Percentiles rank a stretch among this genome's conserved stretches.
phyloP scores from a whole-genome alignment of 2,329 filamentous ascomycete genomes.

The Rhinocladiella mackenziei region DNA sequence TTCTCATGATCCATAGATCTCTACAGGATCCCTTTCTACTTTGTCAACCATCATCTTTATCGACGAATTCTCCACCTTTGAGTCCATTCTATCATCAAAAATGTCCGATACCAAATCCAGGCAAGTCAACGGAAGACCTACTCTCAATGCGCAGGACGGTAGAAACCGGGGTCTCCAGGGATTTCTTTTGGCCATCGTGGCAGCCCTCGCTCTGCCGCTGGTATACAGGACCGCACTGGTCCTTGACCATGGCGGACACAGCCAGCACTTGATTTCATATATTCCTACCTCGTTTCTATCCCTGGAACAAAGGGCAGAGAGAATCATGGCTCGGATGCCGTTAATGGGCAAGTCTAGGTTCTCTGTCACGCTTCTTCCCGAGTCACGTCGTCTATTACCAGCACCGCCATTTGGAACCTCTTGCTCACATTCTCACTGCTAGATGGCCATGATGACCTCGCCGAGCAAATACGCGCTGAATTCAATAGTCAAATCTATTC shows the following conservation, averaged over 20 bases:
- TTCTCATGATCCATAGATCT: no score
- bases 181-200: no score
- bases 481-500: conserved; percentile 76
- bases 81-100: no score
- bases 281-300: conserved; percentile 12
- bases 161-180: no score
- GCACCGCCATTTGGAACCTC: not conserved
- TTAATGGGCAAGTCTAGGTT: conserved; percentile 43
- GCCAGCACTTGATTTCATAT: not conserved
- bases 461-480: conserved; percentile 62
- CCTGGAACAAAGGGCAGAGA: conserved; percentile 40
- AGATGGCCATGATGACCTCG: conserved; percentile 81
- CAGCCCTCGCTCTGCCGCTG: no score
- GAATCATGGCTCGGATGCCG: conserved; percentile 46
- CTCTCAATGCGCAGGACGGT: no score
- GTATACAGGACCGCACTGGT: no score
- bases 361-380: not conserved
- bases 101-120: no score
- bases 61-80: no score
- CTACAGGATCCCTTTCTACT: no score
- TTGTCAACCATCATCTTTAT: no score
- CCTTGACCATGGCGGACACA: conserved; percentile 1
- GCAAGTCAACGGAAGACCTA: no score
- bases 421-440: not conserved
- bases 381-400: not conserved